Evolutionary conservation across 2,329 filamentous ascomycete genomes (phyloP).

Genomic region (Colletotrichum lini): DNA sequence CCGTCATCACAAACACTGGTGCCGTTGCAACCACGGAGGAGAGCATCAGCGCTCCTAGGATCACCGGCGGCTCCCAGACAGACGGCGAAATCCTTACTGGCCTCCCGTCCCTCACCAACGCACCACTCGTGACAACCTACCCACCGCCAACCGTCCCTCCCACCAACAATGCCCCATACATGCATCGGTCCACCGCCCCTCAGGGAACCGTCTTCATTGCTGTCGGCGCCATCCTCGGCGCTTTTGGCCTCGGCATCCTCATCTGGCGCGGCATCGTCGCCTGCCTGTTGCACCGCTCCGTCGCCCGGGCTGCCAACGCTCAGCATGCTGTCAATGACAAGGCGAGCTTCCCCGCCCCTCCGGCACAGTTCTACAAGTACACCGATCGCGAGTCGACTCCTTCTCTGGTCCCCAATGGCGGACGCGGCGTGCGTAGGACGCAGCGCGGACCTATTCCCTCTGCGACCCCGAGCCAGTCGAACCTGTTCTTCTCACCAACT

Average conservation of each 20-base stretch:
- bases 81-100: slow-evolving; percentile 48
- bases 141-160: slow-evolving; percentile 85
- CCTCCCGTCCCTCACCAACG: slow-evolving; percentile 60
- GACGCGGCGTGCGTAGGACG: slow-evolving; percentile 67
- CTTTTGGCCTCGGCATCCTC: slow-evolving; percentile 85
- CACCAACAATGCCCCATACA: slow-evolving; percentile 88
- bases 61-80: slow-evolving; percentile 44
- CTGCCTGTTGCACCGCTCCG: slow-evolving; percentile 92
- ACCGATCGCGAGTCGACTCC: slow-evolving; percentile 71
- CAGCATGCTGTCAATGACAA: slow-evolving; percentile 81
- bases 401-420: slow-evolving; percentile 63
- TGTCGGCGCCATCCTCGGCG: slow-evolving; percentile 89
- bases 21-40: slow-evolving; percentile 38
- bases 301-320: slow-evolving; percentile 85
- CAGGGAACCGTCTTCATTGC: slow-evolving; percentile 97
- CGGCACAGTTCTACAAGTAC: slow-evolving; percentile 76
- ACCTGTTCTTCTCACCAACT: slow-evolving; percentile 96
- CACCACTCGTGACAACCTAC: slow-evolving; percentile 66
- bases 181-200: slow-evolving; percentile 87
- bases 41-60: slow-evolving; percentile 40
- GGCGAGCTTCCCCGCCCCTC: slow-evolving; percentile 71
- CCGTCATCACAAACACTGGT: slow-evolving; percentile 46
- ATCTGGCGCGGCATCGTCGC: slow-evolving; percentile 90
- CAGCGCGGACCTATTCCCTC: slow-evolving; percentile 68
- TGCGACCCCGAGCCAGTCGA: slow-evolving; percentile 73